Percentiles rank a stretch among this genome's conserved stretches.
These are phyloP conservation scores for Durio zibethinus DNA, from an alignment of 345 rosid genomes.

Conservation along the genomic window DNA sequence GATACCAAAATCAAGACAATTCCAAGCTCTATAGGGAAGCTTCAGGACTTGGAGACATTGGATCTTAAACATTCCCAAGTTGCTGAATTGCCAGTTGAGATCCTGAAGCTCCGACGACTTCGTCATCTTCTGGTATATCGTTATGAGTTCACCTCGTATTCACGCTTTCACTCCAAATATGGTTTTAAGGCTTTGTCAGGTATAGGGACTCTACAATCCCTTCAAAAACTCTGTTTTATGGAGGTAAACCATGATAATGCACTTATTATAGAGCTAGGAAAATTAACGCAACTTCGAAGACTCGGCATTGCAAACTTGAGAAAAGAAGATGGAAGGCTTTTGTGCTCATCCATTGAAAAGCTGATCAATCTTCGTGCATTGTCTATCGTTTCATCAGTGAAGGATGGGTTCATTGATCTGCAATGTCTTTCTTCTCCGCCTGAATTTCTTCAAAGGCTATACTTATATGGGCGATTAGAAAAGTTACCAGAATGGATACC, in stretches of 20 bases:
- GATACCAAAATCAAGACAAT: slow-evolving; percentile 20
- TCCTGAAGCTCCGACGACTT: slow-evolving; percentile 19
- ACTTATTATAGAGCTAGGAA: slow-evolving; percentile 24
- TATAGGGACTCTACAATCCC: slow-evolving; percentile 16
- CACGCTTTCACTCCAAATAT: slow-evolving; percentile 16
- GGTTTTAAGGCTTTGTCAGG: slow-evolving; percentile 17
- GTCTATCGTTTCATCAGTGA: background rate
- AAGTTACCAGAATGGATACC: slow-evolving; percentile 24
- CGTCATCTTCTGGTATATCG: slow-evolving; percentile 22
- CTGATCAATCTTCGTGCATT: slow-evolving; percentile 19
- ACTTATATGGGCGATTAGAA: slow-evolving; percentile 16
- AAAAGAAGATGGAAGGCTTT: slow-evolving; percentile 30
- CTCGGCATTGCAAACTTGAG: slow-evolving; percentile 37
- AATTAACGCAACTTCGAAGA: slow-evolving; percentile 32
- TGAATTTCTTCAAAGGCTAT: slow-evolving; percentile 5
- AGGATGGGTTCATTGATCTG: slow-evolving; percentile 14
- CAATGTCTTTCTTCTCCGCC: slow-evolving; percentile 13
- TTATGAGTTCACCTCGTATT: background rate
- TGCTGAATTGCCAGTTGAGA: slow-evolving; percentile 5
- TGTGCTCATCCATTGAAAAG: slow-evolving; percentile 32
- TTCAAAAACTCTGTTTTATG: slow-evolving; percentile 26
- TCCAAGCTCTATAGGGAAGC: slow-evolving; percentile 29
- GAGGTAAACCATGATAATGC: slow-evolving; percentile 7
- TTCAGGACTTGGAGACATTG: slow-evolving; percentile 26
- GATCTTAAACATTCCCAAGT: slow-evolving; percentile 29